These are phyloP conservation scores for Trichothecium roseum DNA, from an alignment of 2,329 filamentous ascomycete genomes.

Conservation along the genomic window DNA sequence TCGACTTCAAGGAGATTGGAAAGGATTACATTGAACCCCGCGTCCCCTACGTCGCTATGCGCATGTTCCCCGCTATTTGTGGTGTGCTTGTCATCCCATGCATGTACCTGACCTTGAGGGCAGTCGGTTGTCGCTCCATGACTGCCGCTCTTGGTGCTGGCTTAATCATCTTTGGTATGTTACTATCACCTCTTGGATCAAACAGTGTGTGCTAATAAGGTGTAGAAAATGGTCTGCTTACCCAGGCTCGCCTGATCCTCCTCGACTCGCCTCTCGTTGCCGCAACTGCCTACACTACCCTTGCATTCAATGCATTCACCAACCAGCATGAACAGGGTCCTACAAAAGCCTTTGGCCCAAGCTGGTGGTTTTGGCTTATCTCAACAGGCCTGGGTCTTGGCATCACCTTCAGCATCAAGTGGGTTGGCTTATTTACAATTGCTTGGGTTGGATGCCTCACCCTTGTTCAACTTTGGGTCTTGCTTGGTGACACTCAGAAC, in stretches of 20 bases:
- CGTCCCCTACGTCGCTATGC: conserved; percentile 97
- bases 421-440: conserved; percentile 97
- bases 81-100: conserved; percentile 81
- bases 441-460: conserved; percentile 95
- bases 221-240: conserved; percentile 92
- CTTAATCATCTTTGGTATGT: conserved; percentile 82
- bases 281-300: conserved; percentile 82
- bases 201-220: too few species aligned
- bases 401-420: conserved; percentile 91
- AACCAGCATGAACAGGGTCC: conserved; percentile 96
- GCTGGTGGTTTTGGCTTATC: conserved; percentile 97
- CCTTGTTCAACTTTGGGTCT: conserved; percentile 83
- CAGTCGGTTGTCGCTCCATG: conserved; percentile 75
- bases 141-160: conserved; percentile 76
- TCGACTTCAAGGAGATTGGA: conserved; percentile 99
- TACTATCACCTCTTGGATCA: background rate
- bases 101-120: conserved; percentile 93
- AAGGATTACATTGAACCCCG: conserved; percentile 94
- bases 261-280: conserved; percentile 92
- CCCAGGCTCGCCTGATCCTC: conserved; percentile 89
- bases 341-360: conserved; percentile 71
- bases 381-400: conserved; percentile 81
- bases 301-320: conserved; percentile 85
- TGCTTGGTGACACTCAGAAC: conserved; percentile 79
- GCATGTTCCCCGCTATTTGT: conserved; percentile 79